Evolutionary conservation across 768 basidiomycete species (phyloP).

Genomic region (Serendipita sp.): DNA sequence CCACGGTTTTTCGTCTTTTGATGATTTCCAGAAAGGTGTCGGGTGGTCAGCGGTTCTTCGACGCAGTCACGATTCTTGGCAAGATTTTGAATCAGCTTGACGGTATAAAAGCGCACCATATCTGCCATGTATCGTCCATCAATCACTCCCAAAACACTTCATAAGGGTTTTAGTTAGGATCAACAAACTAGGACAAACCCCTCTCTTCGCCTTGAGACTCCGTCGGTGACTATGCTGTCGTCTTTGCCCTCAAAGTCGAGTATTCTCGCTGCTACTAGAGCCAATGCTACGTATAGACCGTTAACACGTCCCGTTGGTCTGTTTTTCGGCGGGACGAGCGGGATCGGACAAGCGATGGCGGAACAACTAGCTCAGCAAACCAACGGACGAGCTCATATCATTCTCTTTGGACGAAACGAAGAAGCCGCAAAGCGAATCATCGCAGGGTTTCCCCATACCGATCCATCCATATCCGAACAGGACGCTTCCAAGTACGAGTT

Average conservation of each 20-base stretch:
- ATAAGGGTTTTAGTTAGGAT: background rate
- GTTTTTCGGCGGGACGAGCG: conserved; percentile 22
- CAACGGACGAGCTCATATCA: conserved; percentile 33
- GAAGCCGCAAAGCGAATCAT: conserved; percentile 32
- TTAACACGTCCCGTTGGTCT: conserved; percentile 18
- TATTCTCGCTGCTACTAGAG: background rate
- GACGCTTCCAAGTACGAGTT: conserved; percentile 25
- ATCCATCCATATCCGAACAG: conserved; percentile 6
- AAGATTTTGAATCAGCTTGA: background rate
- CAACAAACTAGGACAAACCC: background rate
- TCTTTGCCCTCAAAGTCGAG: background rate
- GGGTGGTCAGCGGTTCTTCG: background rate
- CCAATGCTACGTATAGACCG: conserved; percentile 17
- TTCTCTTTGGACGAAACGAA: conserved; percentile 36
- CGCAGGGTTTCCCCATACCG: conserved; percentile 23
- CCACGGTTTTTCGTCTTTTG: too few species aligned
- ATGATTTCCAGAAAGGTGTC: too few species aligned
- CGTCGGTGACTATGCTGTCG: background rate
- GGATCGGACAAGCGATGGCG: conserved; percentile 29
- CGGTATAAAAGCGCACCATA: background rate
- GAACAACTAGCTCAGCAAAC: conserved; percentile 29
- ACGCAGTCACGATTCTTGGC: background rate
- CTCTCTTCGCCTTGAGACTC: background rate
- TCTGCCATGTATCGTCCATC: background rate
- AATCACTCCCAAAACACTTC: background rate